A percentile compares a stretch with the other conserved stretches of the same genome.
phyloP scores from a whole-genome alignment of 176 grass and related monocot species.

The Bothriochloa decipiens region DNA sequence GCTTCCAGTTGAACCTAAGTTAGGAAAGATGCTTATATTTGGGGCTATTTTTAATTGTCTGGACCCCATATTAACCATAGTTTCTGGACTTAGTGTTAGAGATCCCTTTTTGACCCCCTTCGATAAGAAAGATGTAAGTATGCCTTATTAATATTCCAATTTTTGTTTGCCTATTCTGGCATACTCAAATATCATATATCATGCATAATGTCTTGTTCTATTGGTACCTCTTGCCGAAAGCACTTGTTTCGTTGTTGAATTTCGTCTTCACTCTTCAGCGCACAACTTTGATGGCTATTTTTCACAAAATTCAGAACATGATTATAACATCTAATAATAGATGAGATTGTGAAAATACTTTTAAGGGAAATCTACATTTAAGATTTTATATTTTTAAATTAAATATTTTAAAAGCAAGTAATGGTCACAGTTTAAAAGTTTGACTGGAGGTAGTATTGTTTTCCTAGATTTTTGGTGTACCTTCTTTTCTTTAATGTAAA shows the following conservation, averaged over 20 bases:
- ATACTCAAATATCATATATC: conserved; percentile 36
- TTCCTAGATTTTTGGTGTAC: conserved; percentile 38
- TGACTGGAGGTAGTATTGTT: conserved; percentile 26
- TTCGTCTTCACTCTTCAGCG: background rate
- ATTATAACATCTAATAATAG: background rate
- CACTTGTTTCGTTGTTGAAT: background rate
- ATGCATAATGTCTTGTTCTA: background rate
- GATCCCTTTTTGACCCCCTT: conserved; percentile 96
- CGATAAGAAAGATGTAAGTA: conserved; percentile 80
- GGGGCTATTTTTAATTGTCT: conserved; percentile 99
- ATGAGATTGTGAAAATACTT: background rate
- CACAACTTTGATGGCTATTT: background rate
- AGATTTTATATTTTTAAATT: background rate
- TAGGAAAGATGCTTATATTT: conserved; percentile 30
- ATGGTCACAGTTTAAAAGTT: background rate
- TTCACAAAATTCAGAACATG: background rate
- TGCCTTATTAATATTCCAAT: background rate
- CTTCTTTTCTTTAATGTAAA: background rate
- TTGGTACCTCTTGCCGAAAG: background rate
- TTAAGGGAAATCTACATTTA: background rate
- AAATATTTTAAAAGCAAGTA: background rate
- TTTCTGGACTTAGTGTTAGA: conserved; percentile 93
- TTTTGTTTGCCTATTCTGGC: background rate
- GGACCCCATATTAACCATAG: conserved; percentile 88
- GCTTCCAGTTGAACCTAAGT: conserved; percentile 97